Evolutionary conservation across 192 early-diverging fungal genomes (phyloP).

Genomic region (Podila epicladia): DNA sequence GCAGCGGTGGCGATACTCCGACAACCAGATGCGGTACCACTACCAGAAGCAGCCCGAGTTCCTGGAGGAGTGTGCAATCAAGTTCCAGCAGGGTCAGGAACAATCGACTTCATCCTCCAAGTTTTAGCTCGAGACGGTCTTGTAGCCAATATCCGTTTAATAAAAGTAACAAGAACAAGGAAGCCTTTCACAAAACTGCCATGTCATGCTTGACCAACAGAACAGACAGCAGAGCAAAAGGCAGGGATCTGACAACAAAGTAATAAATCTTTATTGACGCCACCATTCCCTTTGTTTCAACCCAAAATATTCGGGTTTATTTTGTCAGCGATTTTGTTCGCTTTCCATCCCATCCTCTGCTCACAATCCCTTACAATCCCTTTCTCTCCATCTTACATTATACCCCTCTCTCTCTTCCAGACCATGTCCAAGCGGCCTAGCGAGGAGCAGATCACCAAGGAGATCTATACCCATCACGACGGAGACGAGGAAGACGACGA

Average conservation of each 20-base stretch:
- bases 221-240: too few relatives aligned
- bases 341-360: too few relatives aligned
- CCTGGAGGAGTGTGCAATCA: slow-evolving; percentile 24
- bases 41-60: slow-evolving; percentile 33
- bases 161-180: background rate
- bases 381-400: background rate
- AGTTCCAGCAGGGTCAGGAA: slow-evolving; percentile 7
- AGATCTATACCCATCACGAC: slow-evolving; percentile 18
- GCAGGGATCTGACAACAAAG: too few relatives aligned
- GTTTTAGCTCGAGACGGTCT: background rate
- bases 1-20: slow-evolving; percentile 39
- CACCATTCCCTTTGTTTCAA: too few relatives aligned
- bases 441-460: slow-evolving; percentile 35
- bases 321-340: too few relatives aligned
- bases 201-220: too few relatives aligned
- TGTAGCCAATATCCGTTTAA: background rate
- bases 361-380: slow-evolving; percentile 4
- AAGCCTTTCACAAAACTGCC: too few relatives aligned
- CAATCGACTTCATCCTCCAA: background rate
- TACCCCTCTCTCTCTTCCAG: too few relatives aligned
- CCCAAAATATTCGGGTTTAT: too few relatives aligned
- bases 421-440: slow-evolving; percentile 41
- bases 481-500: background rate
- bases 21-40: slow-evolving; percentile 44
- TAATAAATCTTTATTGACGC: too few relatives aligned